These are phyloP conservation scores for Starmerella floricola DNA, from an alignment of 805 yeast species.

Conservation along the genomic window DNA sequence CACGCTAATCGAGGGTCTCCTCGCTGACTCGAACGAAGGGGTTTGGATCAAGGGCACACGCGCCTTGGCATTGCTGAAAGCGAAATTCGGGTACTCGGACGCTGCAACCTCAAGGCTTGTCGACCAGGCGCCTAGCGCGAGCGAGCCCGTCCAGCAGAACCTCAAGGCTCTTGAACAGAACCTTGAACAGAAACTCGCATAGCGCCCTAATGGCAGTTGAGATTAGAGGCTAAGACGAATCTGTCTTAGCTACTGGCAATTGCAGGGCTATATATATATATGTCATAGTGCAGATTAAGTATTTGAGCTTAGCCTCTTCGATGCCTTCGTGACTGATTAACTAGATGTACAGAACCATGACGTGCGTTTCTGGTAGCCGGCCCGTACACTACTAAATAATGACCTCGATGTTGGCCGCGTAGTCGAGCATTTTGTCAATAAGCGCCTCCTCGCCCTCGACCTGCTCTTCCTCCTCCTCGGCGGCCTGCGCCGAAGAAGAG, in stretches of 20 bases:
- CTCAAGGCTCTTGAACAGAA: neutral
- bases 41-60: slow-evolving; percentile 16
- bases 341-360: no score
- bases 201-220: no score
- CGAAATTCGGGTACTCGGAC: neutral
- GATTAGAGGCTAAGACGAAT: no score
- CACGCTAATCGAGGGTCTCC: neutral
- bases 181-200: neutral
- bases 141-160: slow-evolving; percentile 7
- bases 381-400: no score
- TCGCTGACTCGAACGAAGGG: neutral
- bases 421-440: slow-evolving; percentile 62
- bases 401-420: slow-evolving; percentile 85
- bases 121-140: neutral
- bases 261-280: no score
- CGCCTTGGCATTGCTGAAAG: slow-evolving; percentile 8
- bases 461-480: slow-evolving; percentile 28
- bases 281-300: no score
- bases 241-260: no score
- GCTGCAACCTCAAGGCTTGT: neutral
- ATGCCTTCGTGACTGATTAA: no score
- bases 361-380: no score
- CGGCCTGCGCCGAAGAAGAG: slow-evolving; percentile 39
- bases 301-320: no score
- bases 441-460: slow-evolving; percentile 34